Evolutionary conservation across 495 filamentous ascomycete species (phyloP).

Genomic region (Annulohypoxylon bovei): DNA sequence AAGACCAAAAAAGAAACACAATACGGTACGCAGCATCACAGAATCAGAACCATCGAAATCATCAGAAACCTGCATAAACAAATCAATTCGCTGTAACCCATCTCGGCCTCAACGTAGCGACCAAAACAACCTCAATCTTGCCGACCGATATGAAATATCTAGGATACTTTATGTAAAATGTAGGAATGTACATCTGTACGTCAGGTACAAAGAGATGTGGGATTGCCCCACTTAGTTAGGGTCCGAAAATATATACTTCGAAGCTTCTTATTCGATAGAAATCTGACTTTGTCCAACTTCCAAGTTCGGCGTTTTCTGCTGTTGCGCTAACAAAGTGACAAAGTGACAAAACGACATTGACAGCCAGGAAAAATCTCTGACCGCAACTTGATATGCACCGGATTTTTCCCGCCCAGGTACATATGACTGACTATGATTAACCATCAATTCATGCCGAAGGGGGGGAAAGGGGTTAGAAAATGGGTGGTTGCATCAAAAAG

Average conservation of each 20-base stretch:
- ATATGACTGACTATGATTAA: conserved; percentile 3
- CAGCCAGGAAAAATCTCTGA: conserved; percentile 22
- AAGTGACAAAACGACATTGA: background rate
- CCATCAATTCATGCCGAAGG: conserved; percentile 25
- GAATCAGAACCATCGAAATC: background rate
- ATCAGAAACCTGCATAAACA: conserved; percentile 14
- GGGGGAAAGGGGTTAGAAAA: no score
- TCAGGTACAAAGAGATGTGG: background rate
- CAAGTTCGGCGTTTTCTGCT: conserved; percentile 12
- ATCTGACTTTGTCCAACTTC: conserved; percentile 15
- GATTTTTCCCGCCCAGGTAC: conserved; percentile 4
- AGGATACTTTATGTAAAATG: background rate
- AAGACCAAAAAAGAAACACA: conserved; percentile 29
- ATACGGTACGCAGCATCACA: background rate
- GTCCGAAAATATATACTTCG: conserved; percentile 1
- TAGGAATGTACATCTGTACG: background rate
- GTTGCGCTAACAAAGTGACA: conserved; percentile 16
- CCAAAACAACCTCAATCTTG: conserved; percentile 8
- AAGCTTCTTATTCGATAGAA: conserved; percentile 23
- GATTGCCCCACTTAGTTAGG: background rate
- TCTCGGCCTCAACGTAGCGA: background rate
- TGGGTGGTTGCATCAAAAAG: conserved; percentile 24
- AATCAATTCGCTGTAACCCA: background rate
- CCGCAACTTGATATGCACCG: conserved; percentile 35
- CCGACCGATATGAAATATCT: conserved; percentile 13